These are phyloP conservation scores for Cerioporus squamosus DNA, from an alignment of 1,284 basidiomycete species.

Conservation along the genomic window DNA sequence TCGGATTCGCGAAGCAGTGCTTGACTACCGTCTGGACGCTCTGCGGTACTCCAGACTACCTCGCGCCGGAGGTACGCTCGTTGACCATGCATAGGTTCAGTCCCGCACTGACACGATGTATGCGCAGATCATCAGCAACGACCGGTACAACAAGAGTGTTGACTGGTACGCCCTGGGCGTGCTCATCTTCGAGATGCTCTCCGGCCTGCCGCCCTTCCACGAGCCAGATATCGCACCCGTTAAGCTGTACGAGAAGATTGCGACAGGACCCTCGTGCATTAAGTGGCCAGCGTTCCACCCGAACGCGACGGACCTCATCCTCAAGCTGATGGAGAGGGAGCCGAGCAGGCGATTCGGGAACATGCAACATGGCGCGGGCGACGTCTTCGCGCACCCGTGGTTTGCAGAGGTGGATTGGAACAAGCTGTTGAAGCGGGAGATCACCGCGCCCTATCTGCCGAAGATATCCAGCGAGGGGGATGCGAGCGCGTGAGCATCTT, in stretches of 20 bases:
- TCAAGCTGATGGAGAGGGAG: slow-evolving; percentile 90
- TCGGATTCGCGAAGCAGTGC: slow-evolving; percentile 95
- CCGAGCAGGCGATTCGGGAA: slow-evolving; percentile 94
- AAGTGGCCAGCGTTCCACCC: slow-evolving; percentile 91
- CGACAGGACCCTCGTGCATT: slow-evolving; percentile 75
- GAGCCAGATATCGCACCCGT: slow-evolving; percentile 68
- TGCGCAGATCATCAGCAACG: slow-evolving; percentile 78
- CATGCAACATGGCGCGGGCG: slow-evolving; percentile 88
- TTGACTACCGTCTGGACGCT: slow-evolving; percentile 95
- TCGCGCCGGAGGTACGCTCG: slow-evolving; percentile 78
- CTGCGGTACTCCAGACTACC: slow-evolving; percentile 97
- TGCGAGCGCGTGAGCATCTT: slow-evolving; percentile 80
- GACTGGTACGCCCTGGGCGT: slow-evolving; percentile 99
- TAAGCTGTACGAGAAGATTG: slow-evolving; percentile 81
- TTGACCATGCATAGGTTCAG: background rate
- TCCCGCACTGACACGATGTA: background rate
- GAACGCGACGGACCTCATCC: slow-evolving; percentile 87
- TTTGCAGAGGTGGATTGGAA: slow-evolving; percentile 97
- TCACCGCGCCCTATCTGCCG: slow-evolving; percentile 96
- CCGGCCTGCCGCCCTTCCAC: slow-evolving; percentile 83
- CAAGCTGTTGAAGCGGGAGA: slow-evolving; percentile 82
- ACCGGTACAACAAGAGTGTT: slow-evolving; percentile 96
- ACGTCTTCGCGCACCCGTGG: slow-evolving; percentile 97
- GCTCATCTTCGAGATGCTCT: slow-evolving; percentile 96
- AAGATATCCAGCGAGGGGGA: slow-evolving; percentile 87